phyloP scores from a whole-genome alignment of 2,329 filamentous ascomycete species.

The Immersiporthe knoxdaviesiana region DNA sequence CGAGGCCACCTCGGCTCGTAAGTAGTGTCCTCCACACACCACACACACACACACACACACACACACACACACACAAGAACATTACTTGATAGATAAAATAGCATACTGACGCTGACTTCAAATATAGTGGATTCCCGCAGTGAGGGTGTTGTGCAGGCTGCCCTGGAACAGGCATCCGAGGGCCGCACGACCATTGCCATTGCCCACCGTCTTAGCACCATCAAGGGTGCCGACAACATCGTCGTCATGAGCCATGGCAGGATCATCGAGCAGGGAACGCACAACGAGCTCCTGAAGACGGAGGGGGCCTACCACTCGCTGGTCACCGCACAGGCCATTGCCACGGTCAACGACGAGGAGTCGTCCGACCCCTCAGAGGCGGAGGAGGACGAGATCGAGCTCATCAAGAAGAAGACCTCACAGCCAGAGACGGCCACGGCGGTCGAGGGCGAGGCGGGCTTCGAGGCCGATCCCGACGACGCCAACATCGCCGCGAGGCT shows the following conservation, averaged over 20 bases:
- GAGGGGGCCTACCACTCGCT: constrained; percentile 79
- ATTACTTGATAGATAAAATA: too few relatives aligned
- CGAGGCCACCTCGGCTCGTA: constrained; percentile 69
- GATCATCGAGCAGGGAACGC: constrained; percentile 92
- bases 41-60: too few relatives aligned
- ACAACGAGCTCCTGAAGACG: constrained; percentile 74
- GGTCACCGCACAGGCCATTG: constrained; percentile 86
- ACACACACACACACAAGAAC: too few relatives aligned
- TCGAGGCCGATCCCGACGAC: constrained; percentile 63
- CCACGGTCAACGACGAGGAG: constrained; percentile 59
- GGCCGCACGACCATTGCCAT: constrained; percentile 96
- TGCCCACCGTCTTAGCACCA: constrained; percentile 92
- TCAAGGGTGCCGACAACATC: constrained; percentile 93
- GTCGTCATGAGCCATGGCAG: constrained; percentile 84
- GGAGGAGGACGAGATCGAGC: constrained; percentile 51
- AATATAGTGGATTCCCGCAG: constrained; percentile 86
- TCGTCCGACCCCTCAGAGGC: constrained; percentile 57
- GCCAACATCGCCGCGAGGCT: constrained; percentile 59
- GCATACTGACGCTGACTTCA: constrained; percentile 1
- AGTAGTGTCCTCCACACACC: not conserved
- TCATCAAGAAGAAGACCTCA: constrained; percentile 52
- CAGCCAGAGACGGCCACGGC: constrained; percentile 42
- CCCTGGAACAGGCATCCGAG: constrained; percentile 80
- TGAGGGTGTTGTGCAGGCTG: constrained; percentile 91
- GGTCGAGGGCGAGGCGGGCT: constrained; percentile 37